These are phyloP conservation scores for Aspergillus quadricinctus DNA, from an alignment of 2,329 filamentous ascomycete species.

Conservation along the genomic window DNA sequence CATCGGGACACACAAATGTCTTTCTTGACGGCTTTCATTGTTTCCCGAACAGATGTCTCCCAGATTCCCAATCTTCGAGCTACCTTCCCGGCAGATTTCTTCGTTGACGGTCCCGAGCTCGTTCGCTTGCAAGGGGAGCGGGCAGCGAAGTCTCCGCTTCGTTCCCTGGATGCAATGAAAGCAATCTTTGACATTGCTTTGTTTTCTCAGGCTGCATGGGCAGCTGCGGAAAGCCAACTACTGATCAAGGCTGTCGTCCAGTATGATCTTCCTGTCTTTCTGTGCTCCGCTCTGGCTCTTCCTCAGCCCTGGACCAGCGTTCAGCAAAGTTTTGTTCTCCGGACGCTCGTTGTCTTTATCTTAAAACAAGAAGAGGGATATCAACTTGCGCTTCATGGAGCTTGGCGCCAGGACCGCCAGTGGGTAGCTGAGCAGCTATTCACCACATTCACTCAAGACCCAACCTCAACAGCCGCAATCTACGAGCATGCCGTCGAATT, in stretches of 20 bases:
- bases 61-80: slow-evolving; percentile 77
- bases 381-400: slow-evolving; percentile 82
- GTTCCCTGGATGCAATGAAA: slow-evolving; percentile 78
- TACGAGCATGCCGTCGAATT: slow-evolving; percentile 78
- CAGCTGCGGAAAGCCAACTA: slow-evolving; percentile 51
- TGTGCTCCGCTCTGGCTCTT: slow-evolving; percentile 46
- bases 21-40: slow-evolving; percentile 85
- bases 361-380: slow-evolving; percentile 72
- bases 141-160: slow-evolving; percentile 78
- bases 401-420: slow-evolving; percentile 85
- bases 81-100: slow-evolving; percentile 67
- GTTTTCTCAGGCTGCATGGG: slow-evolving; percentile 54
- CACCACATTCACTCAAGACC: slow-evolving; percentile 67
- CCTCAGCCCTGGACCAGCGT: slow-evolving; percentile 47
- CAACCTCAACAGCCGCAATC: slow-evolving; percentile 63
- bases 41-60: slow-evolving; percentile 72
- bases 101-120: slow-evolving; percentile 56
- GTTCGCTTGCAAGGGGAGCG: slow-evolving; percentile 58
- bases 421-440: slow-evolving; percentile 82
- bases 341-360: slow-evolving; percentile 73
- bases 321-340: slow-evolving; percentile 46
- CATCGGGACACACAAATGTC: slow-evolving; percentile 84
- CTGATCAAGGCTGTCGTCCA: slow-evolving; percentile 60
- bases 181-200: slow-evolving; percentile 62
- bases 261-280: slow-evolving; percentile 46